phyloP scores from a whole-genome alignment of 805 yeast genomes.

The Pichia kluyveri region DNA sequence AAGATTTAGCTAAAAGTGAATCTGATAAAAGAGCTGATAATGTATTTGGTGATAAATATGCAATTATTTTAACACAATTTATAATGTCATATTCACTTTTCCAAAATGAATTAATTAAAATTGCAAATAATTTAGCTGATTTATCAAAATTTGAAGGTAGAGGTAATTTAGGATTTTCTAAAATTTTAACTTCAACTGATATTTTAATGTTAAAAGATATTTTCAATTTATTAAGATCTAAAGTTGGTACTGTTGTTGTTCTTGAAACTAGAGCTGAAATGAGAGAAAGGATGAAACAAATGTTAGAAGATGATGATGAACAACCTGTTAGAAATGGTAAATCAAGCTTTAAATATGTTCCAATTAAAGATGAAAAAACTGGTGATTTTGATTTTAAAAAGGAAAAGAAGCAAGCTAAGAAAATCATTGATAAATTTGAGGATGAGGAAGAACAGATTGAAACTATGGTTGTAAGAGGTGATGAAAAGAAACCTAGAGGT shows the following conservation, averaged over 20 bases:
- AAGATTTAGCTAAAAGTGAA: neutral
- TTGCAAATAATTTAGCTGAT: slow-evolving; percentile 2
- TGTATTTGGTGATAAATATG: slow-evolving; percentile 9
- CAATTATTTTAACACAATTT: slow-evolving; percentile 5
- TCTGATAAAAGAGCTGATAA: neutral
- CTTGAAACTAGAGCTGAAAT: neutral
- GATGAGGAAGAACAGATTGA: neutral
- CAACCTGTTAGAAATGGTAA: neutral
- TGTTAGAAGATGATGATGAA: neutral
- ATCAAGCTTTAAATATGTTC: too few species aligned
- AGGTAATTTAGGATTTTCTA: slow-evolving; percentile 1
- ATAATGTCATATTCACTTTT: neutral
- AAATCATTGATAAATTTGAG: too few species aligned
- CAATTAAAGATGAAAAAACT: neutral
- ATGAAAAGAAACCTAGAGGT: neutral
- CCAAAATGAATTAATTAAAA: neutral
- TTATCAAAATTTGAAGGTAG: slow-evolving; percentile 5
- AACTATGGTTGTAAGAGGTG: neutral
- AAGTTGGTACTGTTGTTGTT: slow-evolving; percentile 5
- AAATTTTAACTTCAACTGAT: slow-evolving; percentile 3
- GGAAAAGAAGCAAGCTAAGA: neutral
- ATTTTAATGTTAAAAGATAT: slow-evolving; percentile 6
- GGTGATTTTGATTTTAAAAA: neutral
- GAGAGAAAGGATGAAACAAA: neutral
- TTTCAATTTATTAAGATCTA: slow-evolving; percentile 4